Evolutionary conservation across 1,284 basidiomycete species (phyloP).

Genomic region (Quambalaria eucalypti): DNA sequence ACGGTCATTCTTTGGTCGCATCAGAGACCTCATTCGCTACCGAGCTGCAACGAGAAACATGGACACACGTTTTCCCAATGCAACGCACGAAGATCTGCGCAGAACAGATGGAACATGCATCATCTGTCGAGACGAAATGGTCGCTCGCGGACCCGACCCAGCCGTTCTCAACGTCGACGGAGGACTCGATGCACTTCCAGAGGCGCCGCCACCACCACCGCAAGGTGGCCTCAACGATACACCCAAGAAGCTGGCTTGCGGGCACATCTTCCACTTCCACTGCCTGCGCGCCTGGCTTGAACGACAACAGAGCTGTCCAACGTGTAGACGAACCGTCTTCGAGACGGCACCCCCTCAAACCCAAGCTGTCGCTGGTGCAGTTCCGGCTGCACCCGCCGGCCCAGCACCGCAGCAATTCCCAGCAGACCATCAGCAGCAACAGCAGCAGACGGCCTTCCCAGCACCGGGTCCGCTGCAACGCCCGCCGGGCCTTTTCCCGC

Average conservation of each 20-base stretch:
- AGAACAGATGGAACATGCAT: constrained; percentile 89
- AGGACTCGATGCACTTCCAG: background rate
- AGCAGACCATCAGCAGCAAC: background rate
- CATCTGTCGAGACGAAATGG: constrained; percentile 97
- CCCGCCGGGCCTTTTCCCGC: background rate
- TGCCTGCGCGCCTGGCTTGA: constrained; percentile 96
- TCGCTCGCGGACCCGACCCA: constrained; percentile 9
- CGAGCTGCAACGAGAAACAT: constrained; percentile 90
- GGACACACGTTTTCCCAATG: constrained; percentile 90
- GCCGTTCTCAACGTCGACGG: background rate
- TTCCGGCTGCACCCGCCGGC: constrained; percentile 1
- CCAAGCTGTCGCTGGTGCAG: background rate
- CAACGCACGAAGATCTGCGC: constrained; percentile 73
- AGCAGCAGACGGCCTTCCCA: background rate
- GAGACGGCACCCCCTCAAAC: constrained; percentile 46
- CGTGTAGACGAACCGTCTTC: constrained; percentile 84
- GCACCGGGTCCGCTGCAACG: background rate
- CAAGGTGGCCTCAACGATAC: constrained; percentile 61
- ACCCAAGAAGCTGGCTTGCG: constrained; percentile 90
- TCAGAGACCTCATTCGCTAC: constrained; percentile 79
- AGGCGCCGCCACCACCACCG: no score
- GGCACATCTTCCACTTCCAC: constrained; percentile 96
- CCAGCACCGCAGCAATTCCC: constrained; percentile 3
- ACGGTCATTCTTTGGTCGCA: constrained; percentile 75
- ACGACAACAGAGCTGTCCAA: constrained; percentile 82